A percentile compares a stretch with the other conserved stretches of the same genome.
Conservation (phyloP, 2,329 filamentous ascomycete species). For the Parasarocladium wereldwijsianum region DNA sequence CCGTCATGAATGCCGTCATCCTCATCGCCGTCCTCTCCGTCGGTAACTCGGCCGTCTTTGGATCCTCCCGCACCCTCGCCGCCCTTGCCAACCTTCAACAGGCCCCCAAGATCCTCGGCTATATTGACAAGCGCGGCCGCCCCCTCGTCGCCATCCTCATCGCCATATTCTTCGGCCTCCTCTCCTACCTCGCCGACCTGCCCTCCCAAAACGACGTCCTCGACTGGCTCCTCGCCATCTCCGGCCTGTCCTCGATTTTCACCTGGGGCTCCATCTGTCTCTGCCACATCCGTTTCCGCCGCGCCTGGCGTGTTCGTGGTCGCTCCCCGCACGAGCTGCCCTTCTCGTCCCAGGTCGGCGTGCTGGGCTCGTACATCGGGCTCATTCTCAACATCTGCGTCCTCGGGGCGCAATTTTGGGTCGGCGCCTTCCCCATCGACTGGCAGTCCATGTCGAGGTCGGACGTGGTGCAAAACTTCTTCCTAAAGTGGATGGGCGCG, state of each 20-base stretch:
- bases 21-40: conserved; percentile 82
- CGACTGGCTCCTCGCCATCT: conserved; percentile 65
- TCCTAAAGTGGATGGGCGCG: conserved; percentile 55
- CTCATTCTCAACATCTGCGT: conserved; percentile 62
- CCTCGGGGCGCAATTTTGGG: conserved; percentile 77
- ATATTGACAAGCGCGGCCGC: conserved; percentile 71
- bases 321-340: conserved; percentile 64
- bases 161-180: conserved; percentile 52
- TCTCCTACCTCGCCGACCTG: conserved; percentile 63
- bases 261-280: conserved; percentile 77
- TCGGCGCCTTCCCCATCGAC: conserved; percentile 61
- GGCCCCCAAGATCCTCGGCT: conserved; percentile 62
- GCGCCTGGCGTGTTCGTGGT: conserved; percentile 57
- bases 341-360: conserved; percentile 65
- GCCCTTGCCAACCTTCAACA: conserved; percentile 80
- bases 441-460: conserved; percentile 28
- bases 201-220: conserved; percentile 48
- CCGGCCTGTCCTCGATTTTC: conserved; percentile 59
- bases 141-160: conserved; percentile 60
- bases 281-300: conserved; percentile 83
- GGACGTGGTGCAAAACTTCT: conserved; percentile 50
- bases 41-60: conserved; percentile 84
- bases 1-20: conserved; percentile 91
- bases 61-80: conserved; percentile 77
- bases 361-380: conserved; percentile 68